These are phyloP conservation scores for Cucumis melo DNA, from an alignment of 306 rosid species.

Conservation along the genomic window DNA sequence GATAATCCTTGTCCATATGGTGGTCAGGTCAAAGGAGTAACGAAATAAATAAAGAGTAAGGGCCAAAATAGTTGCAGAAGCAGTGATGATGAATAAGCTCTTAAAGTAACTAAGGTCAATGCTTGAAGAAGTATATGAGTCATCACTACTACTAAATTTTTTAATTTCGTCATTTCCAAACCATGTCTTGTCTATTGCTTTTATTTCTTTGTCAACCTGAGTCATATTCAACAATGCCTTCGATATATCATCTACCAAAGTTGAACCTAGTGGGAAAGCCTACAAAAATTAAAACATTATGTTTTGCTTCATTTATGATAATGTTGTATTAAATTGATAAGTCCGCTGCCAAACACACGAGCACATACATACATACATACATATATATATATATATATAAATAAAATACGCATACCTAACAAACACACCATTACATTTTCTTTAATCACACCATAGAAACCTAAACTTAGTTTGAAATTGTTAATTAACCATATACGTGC, in stretches of 20 bases:
- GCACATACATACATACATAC: too few relatives aligned
- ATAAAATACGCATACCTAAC: too few relatives aligned
- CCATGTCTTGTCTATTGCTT: neutral
- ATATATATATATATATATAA: too few relatives aligned
- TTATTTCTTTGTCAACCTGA: neutral
- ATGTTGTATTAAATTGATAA: too few relatives aligned
- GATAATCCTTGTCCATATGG: neutral
- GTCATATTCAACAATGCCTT: neutral
- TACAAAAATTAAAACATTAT: neutral
- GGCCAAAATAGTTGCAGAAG: neutral
- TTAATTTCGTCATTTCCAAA: neutral
- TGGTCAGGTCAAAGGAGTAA: neutral
- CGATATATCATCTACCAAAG: neutral
- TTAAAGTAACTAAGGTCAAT: neutral
- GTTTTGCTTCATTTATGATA: too few relatives aligned
- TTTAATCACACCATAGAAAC: too few relatives aligned
- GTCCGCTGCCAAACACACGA: too few relatives aligned
- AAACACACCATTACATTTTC: too few relatives aligned
- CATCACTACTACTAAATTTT: neutral
- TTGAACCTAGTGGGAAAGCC: neutral
- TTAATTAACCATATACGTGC: too few relatives aligned
- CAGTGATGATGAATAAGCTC: neutral
- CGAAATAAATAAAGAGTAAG: neutral
- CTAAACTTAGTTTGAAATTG: too few relatives aligned
- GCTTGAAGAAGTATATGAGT: neutral